Evolutionary conservation across 1,284 basidiomycete species (phyloP).

Genomic region (Pisolithus thermaeus): DNA sequence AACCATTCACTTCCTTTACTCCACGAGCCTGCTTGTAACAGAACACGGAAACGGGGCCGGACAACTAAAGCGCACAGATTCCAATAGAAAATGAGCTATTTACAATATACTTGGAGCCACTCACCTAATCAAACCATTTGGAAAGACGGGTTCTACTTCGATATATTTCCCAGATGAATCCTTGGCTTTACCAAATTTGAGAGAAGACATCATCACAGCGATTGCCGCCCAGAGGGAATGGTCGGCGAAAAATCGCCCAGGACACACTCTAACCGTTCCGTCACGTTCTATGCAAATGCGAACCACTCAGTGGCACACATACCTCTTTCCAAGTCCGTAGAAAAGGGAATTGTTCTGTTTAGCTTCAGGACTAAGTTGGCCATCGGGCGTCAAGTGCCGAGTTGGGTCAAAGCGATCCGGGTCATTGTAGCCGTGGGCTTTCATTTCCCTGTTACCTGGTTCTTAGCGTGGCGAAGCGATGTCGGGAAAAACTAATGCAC

Average conservation of each 20-base stretch:
- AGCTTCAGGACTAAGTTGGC: not conserved
- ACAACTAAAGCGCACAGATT: no score
- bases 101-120: not conserved
- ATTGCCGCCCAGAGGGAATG: not conserved
- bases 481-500: not conserved
- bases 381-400: slow-evolving; percentile 1
- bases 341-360: not conserved
- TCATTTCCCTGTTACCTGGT: not conserved
- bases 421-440: not conserved
- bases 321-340: slow-evolving; percentile 6
- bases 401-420: slow-evolving; percentile 6
- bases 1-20: no score
- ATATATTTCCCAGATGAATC: not conserved
- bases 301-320: not conserved
- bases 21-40: no score
- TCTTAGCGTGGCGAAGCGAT: no score
- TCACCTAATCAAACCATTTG: not conserved
- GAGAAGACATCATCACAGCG: not conserved
- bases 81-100: no score
- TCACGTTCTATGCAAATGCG: not conserved
- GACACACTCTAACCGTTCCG: not conserved
- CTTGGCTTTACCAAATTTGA: slow-evolving; percentile 2
- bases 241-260: not conserved
- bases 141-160: not conserved
- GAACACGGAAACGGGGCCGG: no score